These are phyloP conservation scores for Zymoseptoria tritici DNA, from an alignment of 2,329 filamentous ascomycete species.

Conservation along the genomic window DNA sequence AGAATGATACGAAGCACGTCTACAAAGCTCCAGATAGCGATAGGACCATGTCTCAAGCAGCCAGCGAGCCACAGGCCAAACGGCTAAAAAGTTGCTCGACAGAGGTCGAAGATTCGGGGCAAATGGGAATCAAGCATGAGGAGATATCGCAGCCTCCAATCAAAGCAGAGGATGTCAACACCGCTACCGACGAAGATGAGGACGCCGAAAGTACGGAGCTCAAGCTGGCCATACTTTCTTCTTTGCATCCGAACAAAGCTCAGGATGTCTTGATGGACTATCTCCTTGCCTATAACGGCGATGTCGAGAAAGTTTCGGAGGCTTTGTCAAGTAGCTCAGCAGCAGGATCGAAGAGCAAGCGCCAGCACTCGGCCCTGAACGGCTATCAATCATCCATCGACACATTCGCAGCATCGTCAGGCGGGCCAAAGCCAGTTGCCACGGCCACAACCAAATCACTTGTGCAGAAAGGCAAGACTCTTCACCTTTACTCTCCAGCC, in stretches of 20 bases:
- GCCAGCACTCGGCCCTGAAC: constrained; percentile 4
- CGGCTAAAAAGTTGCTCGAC: constrained; percentile 9
- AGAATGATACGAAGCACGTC: background rate
- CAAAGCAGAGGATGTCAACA: constrained; percentile 1
- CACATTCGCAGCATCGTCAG: constrained; percentile 7
- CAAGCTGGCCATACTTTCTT: constrained; percentile 77
- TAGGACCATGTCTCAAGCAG: background rate
- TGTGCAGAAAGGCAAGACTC: constrained; percentile 69
- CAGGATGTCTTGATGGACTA: constrained; percentile 68
- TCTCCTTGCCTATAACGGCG: constrained; percentile 69
- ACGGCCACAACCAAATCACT: constrained; percentile 33
- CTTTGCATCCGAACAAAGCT: constrained; percentile 59
- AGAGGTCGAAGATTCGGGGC: background rate
- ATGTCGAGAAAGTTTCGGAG: constrained; percentile 57
- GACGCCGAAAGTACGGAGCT: constrained; percentile 78
- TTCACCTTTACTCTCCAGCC: constrained; percentile 73
- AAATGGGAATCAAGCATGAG: background rate
- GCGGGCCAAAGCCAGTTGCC: background rate
- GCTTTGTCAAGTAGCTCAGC: constrained; percentile 38
- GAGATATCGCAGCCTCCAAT: background rate
- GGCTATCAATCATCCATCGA: constrained; percentile 40
- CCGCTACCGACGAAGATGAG: constrained; percentile 14
- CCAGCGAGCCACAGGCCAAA: constrained; percentile 8
- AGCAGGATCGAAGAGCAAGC: constrained; percentile 2
- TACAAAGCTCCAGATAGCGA: background rate